Evolutionary conservation across 1,284 basidiomycete species (phyloP), one percentile per base, ranked within the genome.

Genomic region (Pisolithus thermaeus): DNA sequence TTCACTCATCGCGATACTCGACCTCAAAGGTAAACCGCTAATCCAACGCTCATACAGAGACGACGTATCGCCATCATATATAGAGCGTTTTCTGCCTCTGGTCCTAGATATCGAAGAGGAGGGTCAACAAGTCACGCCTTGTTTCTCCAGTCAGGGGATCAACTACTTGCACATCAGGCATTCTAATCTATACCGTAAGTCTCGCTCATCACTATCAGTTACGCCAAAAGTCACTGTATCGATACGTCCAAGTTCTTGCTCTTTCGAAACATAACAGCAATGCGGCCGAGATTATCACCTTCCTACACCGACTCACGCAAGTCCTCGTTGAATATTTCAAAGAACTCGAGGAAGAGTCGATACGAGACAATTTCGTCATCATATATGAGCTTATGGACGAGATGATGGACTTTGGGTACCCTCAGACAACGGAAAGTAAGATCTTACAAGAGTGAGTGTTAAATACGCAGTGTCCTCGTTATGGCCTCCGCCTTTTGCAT

Each of bases 331-430:
- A 98, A 67, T 99, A 99, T 79, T 99, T 99, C 77, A 98, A 98
- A 71, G 95, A 98, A 69, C 83, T 99, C 18, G 97, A 99, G 70
- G 97, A 99, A 65, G 97, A 99, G 74, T 96, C 92, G 37, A 98
- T 99, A 68, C 81, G 96, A 16, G 97, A 99, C 73, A 99, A 99
- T 70, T 97, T 97, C 68, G 94, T 97, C 49, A 95, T 97, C 69
- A 96, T 97, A 50, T 97, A 95, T 68, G 94, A 97, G 68, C 81
- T 99, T 47, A 80, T 99, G 73, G 97, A 99, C 66, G 96, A 99
- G 77, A 98, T 99, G 93, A 98, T 99, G 95, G 96, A 99, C 75
- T 99, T 97, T 73, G 97, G 97, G 12, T 98, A 92, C 68, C 96
- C 96, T 0, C 97, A 99, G 70, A 99, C 97, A 27, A 99, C 97